These are phyloP conservation scores for Xylaria venustula DNA, from an alignment of 495 filamentous ascomycete genomes.

Conservation along the genomic window DNA sequence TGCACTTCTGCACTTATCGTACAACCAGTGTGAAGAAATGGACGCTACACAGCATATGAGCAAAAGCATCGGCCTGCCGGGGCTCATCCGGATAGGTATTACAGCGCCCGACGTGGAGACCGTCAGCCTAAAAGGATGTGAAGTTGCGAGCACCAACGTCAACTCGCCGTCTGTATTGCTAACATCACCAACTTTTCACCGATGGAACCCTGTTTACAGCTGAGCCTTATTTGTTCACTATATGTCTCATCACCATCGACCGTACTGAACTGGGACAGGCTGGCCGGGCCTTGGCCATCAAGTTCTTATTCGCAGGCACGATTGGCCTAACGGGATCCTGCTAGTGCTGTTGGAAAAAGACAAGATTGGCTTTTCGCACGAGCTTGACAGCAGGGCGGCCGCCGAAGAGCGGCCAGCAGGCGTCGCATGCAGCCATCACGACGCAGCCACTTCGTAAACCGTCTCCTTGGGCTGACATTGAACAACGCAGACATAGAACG, in stretches of 20 bases:
- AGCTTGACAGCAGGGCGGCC: conserved; percentile 9
- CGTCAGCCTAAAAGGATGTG: neutral
- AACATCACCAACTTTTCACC: neutral
- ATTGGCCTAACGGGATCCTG: neutral
- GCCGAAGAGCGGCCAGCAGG: conserved; percentile 2
- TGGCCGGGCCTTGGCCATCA: neutral
- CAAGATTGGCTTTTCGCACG: neutral
- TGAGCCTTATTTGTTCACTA: neutral
- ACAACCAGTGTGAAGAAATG: neutral
- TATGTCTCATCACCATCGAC: neutral
- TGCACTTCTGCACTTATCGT: conserved; percentile 1
- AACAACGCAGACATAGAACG: conserved; percentile 9
- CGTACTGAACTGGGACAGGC: neutral
- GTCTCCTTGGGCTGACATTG: conserved; percentile 5
- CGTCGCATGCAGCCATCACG: conserved; percentile 12
- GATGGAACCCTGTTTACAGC: neutral
- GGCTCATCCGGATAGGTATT: neutral
- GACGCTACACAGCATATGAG: conserved; percentile 4
- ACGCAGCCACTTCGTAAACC: conserved; percentile 12
- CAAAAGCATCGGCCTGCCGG: neutral
- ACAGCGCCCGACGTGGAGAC: neutral
- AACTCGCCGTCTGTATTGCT: neutral
- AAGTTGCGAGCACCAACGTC: neutral
- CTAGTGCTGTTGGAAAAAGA: neutral
- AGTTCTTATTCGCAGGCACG: neutral